Conservation (phyloP, 2,329 filamentous ascomycete species). For the Dactylellina drechsleri region DNA sequence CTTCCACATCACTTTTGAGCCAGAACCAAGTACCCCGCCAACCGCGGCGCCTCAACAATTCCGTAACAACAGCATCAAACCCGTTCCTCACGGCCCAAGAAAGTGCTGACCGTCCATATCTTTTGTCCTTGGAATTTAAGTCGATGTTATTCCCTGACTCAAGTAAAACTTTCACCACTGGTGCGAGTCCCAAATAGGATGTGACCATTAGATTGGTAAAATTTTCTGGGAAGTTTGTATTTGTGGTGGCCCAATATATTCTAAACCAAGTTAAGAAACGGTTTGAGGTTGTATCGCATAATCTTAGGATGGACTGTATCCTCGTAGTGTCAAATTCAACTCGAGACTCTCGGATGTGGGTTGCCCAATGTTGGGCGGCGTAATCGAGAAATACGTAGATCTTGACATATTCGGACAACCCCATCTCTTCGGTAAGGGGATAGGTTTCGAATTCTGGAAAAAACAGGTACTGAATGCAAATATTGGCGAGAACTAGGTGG, state of each 20-base stretch:
- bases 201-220: constrained; percentile 15
- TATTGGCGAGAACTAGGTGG: constrained; percentile 6
- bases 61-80: constrained; percentile 3
- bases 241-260: constrained; percentile 12
- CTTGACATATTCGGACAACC: not conserved
- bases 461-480: constrained; percentile 15
- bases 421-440: not conserved
- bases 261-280: constrained; percentile 22
- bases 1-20: too few species aligned
- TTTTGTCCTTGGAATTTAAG: not conserved
- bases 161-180: constrained; percentile 3
- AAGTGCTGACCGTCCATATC: constrained; percentile 16
- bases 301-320: not conserved
- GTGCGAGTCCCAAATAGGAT: constrained; percentile 19
- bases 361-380: constrained; percentile 14
- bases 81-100: constrained; percentile 24
- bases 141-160: not conserved
- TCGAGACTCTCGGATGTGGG: not conserved
- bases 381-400: constrained; percentile 17
- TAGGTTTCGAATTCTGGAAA: constrained; percentile 8
- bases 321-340: not conserved
- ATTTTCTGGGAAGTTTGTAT: constrained; percentile 3
- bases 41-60: not conserved
- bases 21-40: too few species aligned
- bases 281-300: constrained; percentile 21